Evolutionary conservation across 1,284 basidiomycete species (phyloP).

Genomic region (Naganishia sp.): DNA sequence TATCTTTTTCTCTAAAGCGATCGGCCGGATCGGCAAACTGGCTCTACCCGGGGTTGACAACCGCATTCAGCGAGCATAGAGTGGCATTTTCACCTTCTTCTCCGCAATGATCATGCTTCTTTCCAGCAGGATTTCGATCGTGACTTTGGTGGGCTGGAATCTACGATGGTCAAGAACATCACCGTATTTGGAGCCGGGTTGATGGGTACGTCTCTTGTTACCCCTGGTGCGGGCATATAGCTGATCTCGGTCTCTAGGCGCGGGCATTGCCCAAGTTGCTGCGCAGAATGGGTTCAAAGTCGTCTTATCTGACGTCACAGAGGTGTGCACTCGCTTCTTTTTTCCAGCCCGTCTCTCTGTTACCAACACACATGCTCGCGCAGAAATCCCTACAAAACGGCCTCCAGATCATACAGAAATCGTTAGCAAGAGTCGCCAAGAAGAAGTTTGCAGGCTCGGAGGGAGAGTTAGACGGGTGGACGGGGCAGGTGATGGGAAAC

Average conservation of each 20-base stretch:
- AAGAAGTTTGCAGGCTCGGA: constrained; percentile 50
- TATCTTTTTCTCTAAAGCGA: too few relatives aligned
- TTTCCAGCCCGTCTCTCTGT: constrained; percentile 1
- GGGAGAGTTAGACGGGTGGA: constrained; percentile 42
- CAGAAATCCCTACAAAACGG: constrained; percentile 51
- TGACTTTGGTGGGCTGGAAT: too few relatives aligned
- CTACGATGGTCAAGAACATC: constrained; percentile 45
- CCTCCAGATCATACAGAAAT: constrained; percentile 59
- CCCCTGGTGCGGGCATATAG: not conserved
- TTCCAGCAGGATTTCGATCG: too few relatives aligned
- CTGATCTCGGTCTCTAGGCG: constrained; percentile 37
- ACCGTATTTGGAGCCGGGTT: constrained; percentile 57
- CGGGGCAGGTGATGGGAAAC: constrained; percentile 52
- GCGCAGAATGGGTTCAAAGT: constrained; percentile 57
- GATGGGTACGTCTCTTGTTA: constrained; percentile 50
- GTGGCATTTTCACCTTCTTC: not conserved
- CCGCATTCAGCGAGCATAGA: too few relatives aligned
- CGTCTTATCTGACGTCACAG: constrained; percentile 54
- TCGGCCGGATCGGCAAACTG: constrained; percentile 2
- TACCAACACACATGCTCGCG: not conserved
- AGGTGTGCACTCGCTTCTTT: constrained; percentile 40
- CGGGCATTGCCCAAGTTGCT: constrained; percentile 58
- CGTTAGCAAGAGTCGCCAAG: constrained; percentile 59
- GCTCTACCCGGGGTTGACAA: constrained; percentile 2
- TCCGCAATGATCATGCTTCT: too few relatives aligned